Evolutionary conservation across 257 asterid species (phyloP), one percentile per base, ranked within the genome.

Genomic region (Solanum sejunctum): DNA sequence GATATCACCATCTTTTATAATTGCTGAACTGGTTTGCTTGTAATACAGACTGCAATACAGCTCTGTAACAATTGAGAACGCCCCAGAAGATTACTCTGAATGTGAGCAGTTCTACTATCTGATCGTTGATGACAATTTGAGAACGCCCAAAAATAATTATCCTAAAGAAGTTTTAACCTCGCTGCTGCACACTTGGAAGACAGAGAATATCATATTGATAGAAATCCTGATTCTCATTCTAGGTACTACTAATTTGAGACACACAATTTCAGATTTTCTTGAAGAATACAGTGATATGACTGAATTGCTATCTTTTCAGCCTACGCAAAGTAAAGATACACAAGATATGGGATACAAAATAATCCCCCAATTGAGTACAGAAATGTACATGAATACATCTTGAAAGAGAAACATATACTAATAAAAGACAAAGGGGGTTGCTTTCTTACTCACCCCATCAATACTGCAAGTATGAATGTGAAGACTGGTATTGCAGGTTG

Each of bases 401-500:
- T 26, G 47, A 26, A 77, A 51, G 82, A 77, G 63, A 51, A 28
- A 77, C 63, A 77, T 26, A 28, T 77, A 77, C 16, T 18, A 51
- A 77, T 52, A 63, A 6, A 77, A 52, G 82, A 77, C 56, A 72
- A 52, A 5, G 45, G 64, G 28, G 49, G 26, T 28, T 78, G 64
- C 52, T 78, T 52, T 78, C 64, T 52, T 28, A 91, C 96, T 85
- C 88, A 97, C 99, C 99, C 98, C 98, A 94, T 97, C 79, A 91
- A 57, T 45, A 92, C 93, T 63, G 99, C 98, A 87, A 97, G 91
- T 84, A 95, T 88, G 88, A 97, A 97, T 79, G 99, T 97, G 64
- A 97, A 95, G 85, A 97, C 99, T 85, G 99, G 99, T 87, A 94
- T 92, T 56, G 99, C 88, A 47, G 99, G 99, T 88, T 96, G 99